Base-by-base conservation (phyloP, 805 yeast species). In the Candida maris region DNA sequence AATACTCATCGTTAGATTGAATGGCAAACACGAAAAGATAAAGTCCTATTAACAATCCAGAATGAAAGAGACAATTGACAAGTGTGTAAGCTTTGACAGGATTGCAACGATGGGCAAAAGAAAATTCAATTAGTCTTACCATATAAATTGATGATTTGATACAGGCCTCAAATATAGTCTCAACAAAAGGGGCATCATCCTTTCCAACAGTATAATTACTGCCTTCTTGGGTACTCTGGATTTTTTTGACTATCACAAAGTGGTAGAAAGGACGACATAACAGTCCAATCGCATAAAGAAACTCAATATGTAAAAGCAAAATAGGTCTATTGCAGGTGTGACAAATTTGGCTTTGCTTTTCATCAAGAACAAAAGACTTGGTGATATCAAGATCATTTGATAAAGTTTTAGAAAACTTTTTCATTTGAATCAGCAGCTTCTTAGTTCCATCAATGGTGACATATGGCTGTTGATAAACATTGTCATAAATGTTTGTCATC, bases 221-320 rank as follows among this genome's bases (percentile, higher is more conserved):
- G 14, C 27, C 20, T 22, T n/a, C 13, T 9, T 26, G 15, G 13
- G 16, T 22, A 17, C 21, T 15, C 50, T 27, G 38, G 36, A 27
- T 39, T 29, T 29, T 48, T 41, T 32, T 46, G 38, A 13, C 25
- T n/a, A 61, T 51, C 21, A 53, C 38, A 42, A 56, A 64, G 45
- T 65, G 60, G 49, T 65, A 65, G 38, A 67, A 68, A 4, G 75
- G 73, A n/a, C 70, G 53, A 23, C 68, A 52, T n/a, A 70, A 46
- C 21, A 68, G 39, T 27, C 62, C 50, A 12, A 66, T 56, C 0
- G 64, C 64, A 39, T 57, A 56, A 13, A 68, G 47, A 27, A 67
- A 62, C 8, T 57, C 51, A 5, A 65, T 49, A 46, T 68, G 69
- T 3, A 65, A 51, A 6, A 64, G 38, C 20, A 64, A 45, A 5